A percentile compares a stretch with the other conserved stretches of the same genome.
Evolutionary conservation across 208 protist species (phyloP).

Genomic region (Spongospora subterranea): DNA sequence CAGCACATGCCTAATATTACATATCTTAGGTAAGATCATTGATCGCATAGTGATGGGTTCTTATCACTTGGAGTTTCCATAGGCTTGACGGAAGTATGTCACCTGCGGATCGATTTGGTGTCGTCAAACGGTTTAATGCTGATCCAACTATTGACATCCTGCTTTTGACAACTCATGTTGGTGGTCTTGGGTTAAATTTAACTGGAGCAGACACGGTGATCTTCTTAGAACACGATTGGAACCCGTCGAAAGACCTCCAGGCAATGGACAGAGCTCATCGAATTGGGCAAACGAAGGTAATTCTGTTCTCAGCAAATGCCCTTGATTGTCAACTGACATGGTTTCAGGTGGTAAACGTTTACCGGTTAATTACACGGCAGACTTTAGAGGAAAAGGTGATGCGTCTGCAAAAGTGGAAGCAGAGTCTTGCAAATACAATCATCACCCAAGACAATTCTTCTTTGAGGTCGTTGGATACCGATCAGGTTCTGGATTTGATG

Average conservation of each 20-base stretch:
- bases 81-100: constrained; percentile 27
- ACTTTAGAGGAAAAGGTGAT: constrained; percentile 83
- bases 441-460: constrained; percentile 78
- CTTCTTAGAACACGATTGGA: constrained; percentile 99
- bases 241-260: constrained; percentile 93
- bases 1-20: constrained; percentile 74
- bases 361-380: constrained; percentile 76
- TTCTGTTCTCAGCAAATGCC: constrained; percentile 63
- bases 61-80: background rate
- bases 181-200: constrained; percentile 96
- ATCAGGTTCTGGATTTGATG: constrained; percentile 45
- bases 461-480: constrained; percentile 60
- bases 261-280: constrained; percentile 95
- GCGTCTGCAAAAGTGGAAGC: constrained; percentile 74
- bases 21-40: constrained; percentile 79
- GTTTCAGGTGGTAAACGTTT: constrained; percentile 76
- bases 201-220: constrained; percentile 98
- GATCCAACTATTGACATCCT: constrained; percentile 84
- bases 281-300: constrained; percentile 91
- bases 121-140: constrained; percentile 81
- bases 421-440: constrained; percentile 79
- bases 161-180: constrained; percentile 89
- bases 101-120: background rate
- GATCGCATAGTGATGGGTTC: constrained; percentile 60
- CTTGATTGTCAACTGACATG: background rate